phyloP scores from a whole-genome alignment of 495 filamentous ascomycete genomes.

The Parachaetomium inaequale region DNA sequence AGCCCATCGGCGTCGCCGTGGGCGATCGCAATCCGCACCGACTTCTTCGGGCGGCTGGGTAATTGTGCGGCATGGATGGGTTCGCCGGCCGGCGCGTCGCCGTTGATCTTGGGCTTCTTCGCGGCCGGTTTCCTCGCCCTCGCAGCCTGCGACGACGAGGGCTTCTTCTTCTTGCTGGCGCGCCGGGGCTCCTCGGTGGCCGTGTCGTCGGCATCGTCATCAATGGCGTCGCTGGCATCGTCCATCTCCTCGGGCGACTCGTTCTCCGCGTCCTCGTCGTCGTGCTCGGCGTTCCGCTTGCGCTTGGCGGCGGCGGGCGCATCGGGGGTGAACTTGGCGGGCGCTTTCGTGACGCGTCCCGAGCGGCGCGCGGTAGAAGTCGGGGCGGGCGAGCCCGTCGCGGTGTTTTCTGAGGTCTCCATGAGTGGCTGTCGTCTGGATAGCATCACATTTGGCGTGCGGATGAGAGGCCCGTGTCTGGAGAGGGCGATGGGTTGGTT shows the following conservation, averaged over 20 bases:
- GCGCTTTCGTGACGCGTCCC: constrained; percentile 72
- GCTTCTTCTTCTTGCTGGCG: constrained; percentile 27
- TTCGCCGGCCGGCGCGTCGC: constrained; percentile 40
- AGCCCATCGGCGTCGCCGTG: constrained; percentile 62
- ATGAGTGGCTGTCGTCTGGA: constrained; percentile 36
- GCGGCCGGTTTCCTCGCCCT: constrained; percentile 55
- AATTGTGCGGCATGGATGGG: constrained; percentile 48
- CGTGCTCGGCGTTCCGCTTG: constrained; percentile 51
- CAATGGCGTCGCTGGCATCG: constrained; percentile 46
- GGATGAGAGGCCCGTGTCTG: constrained; percentile 12
- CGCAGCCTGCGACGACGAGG: constrained; percentile 38
- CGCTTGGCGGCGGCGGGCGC: constrained; percentile 46
- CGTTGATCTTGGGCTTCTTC: constrained; percentile 76
- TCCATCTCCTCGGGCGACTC: constrained; percentile 53
- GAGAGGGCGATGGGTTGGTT: constrained; percentile 9
- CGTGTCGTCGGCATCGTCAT: constrained; percentile 42
- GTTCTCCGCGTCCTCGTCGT: constrained; percentile 51
- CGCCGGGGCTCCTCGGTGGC: constrained; percentile 42
- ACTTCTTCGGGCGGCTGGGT: constrained; percentile 60
- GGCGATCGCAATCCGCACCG: constrained; percentile 46
- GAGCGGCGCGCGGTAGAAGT: constrained; percentile 63
- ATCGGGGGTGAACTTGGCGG: constrained; percentile 59
- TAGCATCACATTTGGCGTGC: constrained; percentile 35
- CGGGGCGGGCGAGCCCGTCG: constrained; percentile 50
- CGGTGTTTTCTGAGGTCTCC: constrained; percentile 57